Conservation (phyloP, 2,329 filamentous ascomycete species). For the Venturia carpophila region DNA sequence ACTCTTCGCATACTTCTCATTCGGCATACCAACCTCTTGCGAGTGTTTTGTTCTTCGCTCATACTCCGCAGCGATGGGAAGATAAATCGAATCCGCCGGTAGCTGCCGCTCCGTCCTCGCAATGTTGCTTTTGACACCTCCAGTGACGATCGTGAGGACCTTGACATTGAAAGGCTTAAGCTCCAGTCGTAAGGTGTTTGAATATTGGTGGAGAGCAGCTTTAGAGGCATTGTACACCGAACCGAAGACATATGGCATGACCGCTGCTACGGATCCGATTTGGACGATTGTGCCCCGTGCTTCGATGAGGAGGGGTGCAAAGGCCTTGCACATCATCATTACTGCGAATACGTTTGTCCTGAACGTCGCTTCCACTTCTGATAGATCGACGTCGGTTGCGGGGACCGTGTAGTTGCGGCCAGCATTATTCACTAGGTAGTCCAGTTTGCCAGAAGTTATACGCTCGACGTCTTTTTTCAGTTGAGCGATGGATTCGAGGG, state of each 20-base stretch:
- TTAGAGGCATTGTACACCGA: slow-evolving; percentile 51
- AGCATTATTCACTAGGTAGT: slow-evolving; percentile 53
- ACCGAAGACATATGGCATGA: slow-evolving; percentile 27
- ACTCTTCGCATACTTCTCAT: slow-evolving; percentile 45
- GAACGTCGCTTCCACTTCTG: slow-evolving; percentile 41
- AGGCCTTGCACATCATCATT: slow-evolving; percentile 50
- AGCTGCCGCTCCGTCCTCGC: slow-evolving; percentile 45
- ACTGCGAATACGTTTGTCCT: slow-evolving; percentile 51
- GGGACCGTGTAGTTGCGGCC: slow-evolving; percentile 50
- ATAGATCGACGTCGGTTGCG: slow-evolving; percentile 46
- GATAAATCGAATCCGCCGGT: slow-evolving; percentile 42
- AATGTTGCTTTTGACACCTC: slow-evolving; percentile 53
- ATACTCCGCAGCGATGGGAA: slow-evolving; percentile 46
- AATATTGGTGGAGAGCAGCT: slow-evolving; percentile 51
- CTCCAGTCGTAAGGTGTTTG: slow-evolving; percentile 51
- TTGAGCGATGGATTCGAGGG: slow-evolving; percentile 40
- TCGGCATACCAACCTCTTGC: slow-evolving; percentile 46
- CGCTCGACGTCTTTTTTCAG: slow-evolving; percentile 41
- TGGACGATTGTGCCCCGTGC: slow-evolving; percentile 40
- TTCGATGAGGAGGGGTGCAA: slow-evolving; percentile 46
- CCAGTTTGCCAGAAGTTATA: slow-evolving; percentile 42
- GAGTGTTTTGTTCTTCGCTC: slow-evolving; percentile 44
- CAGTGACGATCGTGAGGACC: slow-evolving; percentile 46
- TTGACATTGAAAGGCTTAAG: slow-evolving; percentile 44
- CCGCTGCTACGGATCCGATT: slow-evolving; percentile 38